These are phyloP conservation scores for Hemileia vastatrix DNA, from an alignment of 1,284 basidiomycete genomes.

Conservation along the genomic window DNA sequence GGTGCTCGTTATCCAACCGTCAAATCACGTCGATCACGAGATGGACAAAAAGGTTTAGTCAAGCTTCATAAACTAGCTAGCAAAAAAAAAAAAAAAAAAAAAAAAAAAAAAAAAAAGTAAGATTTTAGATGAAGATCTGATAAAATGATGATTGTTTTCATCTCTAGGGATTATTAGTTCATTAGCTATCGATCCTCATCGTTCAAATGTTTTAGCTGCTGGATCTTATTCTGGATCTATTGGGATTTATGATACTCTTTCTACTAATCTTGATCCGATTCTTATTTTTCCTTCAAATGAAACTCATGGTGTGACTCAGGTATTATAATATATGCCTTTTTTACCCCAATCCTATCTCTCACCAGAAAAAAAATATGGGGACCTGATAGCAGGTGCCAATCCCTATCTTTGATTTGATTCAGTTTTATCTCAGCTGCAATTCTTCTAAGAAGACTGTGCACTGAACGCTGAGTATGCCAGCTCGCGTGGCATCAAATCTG, in stretches of 20 bases:
- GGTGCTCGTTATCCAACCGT: constrained; percentile 65
- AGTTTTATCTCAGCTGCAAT: background rate
- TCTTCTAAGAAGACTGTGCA: background rate
- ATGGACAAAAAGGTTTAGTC: constrained; percentile 66
- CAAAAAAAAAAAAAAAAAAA: background rate
- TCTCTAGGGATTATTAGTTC: constrained; percentile 67
- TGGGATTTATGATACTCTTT: constrained; percentile 61
- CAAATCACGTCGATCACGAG: constrained; percentile 64
- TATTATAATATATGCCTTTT: constrained; percentile 38
- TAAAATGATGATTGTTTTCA: background rate
- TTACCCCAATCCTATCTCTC: constrained; percentile 7
- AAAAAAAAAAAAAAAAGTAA: too few relatives aligned
- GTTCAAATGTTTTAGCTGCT: constrained; percentile 63
- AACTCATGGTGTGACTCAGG: constrained; percentile 62
- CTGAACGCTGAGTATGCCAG: background rate
- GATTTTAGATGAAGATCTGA: background rate
- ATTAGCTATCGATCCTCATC: constrained; percentile 62
- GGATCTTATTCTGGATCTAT: constrained; percentile 56
- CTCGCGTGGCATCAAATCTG: background rate
- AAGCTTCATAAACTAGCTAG: constrained; percentile 9
- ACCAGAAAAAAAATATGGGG: too few relatives aligned
- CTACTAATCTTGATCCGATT: constrained; percentile 39
- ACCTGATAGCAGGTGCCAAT: background rate
- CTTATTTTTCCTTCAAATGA: constrained; percentile 28
- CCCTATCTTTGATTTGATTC: background rate